phyloP scores from a whole-genome alignment of 768 basidiomycete genomes.

The Suillus americanus region DNA sequence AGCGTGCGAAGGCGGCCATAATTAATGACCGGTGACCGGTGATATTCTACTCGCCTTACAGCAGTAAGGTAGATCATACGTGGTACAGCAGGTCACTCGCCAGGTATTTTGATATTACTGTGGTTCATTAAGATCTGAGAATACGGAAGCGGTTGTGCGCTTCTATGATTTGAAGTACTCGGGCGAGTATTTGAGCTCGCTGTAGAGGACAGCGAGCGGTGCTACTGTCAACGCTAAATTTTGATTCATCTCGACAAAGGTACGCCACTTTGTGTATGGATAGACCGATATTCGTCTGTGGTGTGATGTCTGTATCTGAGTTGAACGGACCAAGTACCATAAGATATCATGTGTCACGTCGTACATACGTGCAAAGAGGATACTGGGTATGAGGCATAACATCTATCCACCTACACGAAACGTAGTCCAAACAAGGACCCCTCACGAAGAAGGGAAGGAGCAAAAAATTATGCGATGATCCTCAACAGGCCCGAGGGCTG shows the following conservation, averaged over 20 bases:
- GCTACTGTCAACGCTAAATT: too few species aligned
- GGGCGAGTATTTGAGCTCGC: too few species aligned
- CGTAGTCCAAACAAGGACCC: constrained; percentile 9
- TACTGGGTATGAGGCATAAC: neutral
- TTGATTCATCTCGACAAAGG: too few species aligned
- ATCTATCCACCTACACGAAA: neutral
- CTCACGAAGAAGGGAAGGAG: constrained; percentile 34
- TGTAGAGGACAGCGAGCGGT: too few species aligned
- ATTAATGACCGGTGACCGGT: too few species aligned
- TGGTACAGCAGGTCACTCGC: neutral
- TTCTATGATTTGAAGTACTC: too few species aligned
- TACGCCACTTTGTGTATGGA: too few species aligned
- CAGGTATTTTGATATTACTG: too few species aligned
- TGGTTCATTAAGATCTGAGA: too few species aligned
- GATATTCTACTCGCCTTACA: too few species aligned
- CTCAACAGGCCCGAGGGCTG: constrained; percentile 4
- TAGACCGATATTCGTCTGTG: neutral
- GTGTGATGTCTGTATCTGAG: too few species aligned
- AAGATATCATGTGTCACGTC: neutral
- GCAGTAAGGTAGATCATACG: neutral
- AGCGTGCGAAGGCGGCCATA: too few species aligned
- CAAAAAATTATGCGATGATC: constrained; percentile 36
- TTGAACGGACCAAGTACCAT: neutral
- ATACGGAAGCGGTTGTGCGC: neutral
- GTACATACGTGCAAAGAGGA: neutral